phyloP scores from a whole-genome alignment of 2,329 filamentous ascomycete genomes.

The Aspergillus amoenus region DNA sequence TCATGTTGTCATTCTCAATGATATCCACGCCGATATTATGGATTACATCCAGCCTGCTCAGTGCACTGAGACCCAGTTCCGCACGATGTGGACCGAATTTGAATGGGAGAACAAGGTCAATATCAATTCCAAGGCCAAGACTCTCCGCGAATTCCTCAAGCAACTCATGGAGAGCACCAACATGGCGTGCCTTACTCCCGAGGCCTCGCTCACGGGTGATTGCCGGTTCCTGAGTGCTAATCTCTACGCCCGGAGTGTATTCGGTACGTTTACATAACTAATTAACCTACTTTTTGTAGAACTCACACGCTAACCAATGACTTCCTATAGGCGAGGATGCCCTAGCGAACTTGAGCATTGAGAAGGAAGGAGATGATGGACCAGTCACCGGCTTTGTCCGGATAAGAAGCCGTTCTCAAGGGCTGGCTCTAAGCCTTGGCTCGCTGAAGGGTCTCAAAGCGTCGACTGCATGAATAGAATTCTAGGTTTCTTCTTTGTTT shows the following conservation, averaged over 20 bases:
- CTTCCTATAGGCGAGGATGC: constrained; percentile 84
- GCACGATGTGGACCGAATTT: constrained; percentile 99
- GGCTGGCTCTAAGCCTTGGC: constrained; percentile 86
- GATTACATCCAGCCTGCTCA: constrained; percentile 98
- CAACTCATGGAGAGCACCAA: constrained; percentile 97
- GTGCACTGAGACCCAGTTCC: constrained; percentile 97
- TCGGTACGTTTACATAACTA: constrained; percentile 67
- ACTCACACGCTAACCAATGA: constrained; percentile 21
- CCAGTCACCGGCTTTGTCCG: constrained; percentile 96
- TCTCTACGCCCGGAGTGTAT: constrained; percentile 92
- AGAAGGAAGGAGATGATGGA: constrained; percentile 93
- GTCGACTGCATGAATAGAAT: constrained; percentile 40
- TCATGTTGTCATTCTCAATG: constrained; percentile 96
- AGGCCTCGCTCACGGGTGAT: constrained; percentile 93
- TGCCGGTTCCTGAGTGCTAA: constrained; percentile 98
- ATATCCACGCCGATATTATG: constrained; percentile 99
- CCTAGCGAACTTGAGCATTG: constrained; percentile 93
- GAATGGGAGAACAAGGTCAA: constrained; percentile 99
- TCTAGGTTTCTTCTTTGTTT: constrained; percentile 22
- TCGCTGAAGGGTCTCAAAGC: constrained; percentile 94
- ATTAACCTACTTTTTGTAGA: background rate
- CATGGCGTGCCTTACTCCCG: constrained; percentile 96
- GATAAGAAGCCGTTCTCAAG: constrained; percentile 96
- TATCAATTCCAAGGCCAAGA: constrained; percentile 96
- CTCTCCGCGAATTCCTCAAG: constrained; percentile 84